Percentiles rank a stretch among this genome's conserved stretches.
Conservation (phyloP, 176 grass and related monocot species). For the Sorghum bicolor region Sorghum_bicolor_NCBIv3 NC_012872.2:58490001-58490500, state of each 20-base stretch:
- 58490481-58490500: conserved; percentile 84
- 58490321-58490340: not conserved
- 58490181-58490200: not conserved
- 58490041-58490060: not conserved
- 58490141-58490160: not conserved
- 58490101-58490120: not conserved
- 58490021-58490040: not conserved
- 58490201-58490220: not conserved
- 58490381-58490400: conserved; percentile 10
- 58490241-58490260: not conserved
- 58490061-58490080: not conserved
- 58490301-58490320: conserved; percentile 5
- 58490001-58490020: not conserved
- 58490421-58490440: conserved; percentile 30
- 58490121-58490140: not conserved
- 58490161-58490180: not conserved
- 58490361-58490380: not conserved
- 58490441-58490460: conserved; percentile 97
- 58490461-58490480: conserved; percentile 73
- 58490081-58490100: not conserved
- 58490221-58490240: not conserved
- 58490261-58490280: not conserved
- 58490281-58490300: not conserved
- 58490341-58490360: not conserved
- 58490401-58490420: conserved; percentile 18